Conservation (phyloP, 768 basidiomycete species). For the Ephemerocybe angulata region DNA sequence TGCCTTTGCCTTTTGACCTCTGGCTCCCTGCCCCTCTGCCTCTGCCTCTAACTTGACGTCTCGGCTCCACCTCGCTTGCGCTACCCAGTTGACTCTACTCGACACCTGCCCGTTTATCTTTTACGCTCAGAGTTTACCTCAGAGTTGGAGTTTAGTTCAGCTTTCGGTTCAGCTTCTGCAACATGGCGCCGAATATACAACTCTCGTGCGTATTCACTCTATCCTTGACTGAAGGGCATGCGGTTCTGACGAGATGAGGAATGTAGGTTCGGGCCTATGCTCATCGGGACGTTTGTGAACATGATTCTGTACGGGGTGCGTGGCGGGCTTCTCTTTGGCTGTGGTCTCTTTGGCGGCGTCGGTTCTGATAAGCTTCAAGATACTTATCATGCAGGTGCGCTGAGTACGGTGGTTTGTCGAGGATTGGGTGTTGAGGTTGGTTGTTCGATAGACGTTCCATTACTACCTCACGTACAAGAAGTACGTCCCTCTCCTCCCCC, state of each 20-base stretch:
- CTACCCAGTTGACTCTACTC: too few species aligned
- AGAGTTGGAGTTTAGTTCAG: too few species aligned
- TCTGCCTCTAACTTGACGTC: too few species aligned
- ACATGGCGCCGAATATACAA: conserved; percentile 25
- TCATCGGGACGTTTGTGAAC: conserved; percentile 39
- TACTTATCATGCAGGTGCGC: conserved; percentile 34
- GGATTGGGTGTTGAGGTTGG: neutral
- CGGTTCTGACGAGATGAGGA: neutral
- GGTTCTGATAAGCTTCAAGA: conserved; percentile 18
- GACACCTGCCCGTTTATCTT: too few species aligned
- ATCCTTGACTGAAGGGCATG: neutral
- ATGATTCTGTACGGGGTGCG: conserved; percentile 46
- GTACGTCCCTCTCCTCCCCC: conserved; percentile 19
- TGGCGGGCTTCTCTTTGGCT: neutral
- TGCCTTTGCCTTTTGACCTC: too few species aligned
- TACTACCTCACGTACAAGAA: conserved; percentile 40
- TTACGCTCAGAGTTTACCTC: too few species aligned
- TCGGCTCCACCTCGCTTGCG: too few species aligned
- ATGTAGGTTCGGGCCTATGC: conserved; percentile 42
- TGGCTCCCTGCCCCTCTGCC: too few species aligned
- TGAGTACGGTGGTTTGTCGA: neutral
- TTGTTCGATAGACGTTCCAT: conserved; percentile 24
- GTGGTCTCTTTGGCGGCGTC: neutral
- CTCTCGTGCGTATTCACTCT: conserved; percentile 29
- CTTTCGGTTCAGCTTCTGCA: too few species aligned